These are phyloP conservation scores for Puccinellia tenuiflora DNA, from an alignment of 176 grass and related monocot genomes.

Conservation along the genomic window DNA sequence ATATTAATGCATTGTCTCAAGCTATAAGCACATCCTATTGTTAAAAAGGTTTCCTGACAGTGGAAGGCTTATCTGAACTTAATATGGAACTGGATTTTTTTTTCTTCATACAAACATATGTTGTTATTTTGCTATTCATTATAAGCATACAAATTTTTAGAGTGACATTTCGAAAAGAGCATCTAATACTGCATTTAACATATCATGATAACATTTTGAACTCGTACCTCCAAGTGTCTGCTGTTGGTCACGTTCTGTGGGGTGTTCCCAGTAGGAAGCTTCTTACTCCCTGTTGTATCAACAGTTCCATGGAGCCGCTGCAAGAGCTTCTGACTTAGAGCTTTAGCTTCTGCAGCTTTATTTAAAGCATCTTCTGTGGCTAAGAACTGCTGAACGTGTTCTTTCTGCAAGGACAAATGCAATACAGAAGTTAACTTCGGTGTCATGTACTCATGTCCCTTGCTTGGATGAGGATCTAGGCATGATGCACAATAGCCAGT, in stretches of 20 bases:
- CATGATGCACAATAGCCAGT: not conserved
- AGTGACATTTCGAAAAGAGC: not conserved
- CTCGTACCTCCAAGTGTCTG: slow-evolving; percentile 70
- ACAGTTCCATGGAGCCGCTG: slow-evolving; percentile 66
- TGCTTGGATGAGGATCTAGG: not conserved
- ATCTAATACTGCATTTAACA: not conserved
- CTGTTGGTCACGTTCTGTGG: slow-evolving; percentile 68
- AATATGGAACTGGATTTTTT: not conserved
- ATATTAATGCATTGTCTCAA: slow-evolving; percentile 3
- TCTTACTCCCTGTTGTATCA: slow-evolving; percentile 57
- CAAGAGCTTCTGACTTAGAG: slow-evolving; percentile 83
- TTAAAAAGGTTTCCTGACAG: not conserved
- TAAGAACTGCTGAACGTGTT: slow-evolving; percentile 98
- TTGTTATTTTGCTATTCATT: slow-evolving; percentile 7
- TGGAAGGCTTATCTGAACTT: not conserved
- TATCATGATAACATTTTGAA: slow-evolving; percentile 19
- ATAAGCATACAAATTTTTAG: not conserved
- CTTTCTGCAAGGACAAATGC: slow-evolving; percentile 76
- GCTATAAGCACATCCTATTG: not conserved
- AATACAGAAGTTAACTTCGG: slow-evolving; percentile 26
- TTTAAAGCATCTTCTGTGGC: slow-evolving; percentile 98
- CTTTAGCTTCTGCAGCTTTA: slow-evolving; percentile 96
- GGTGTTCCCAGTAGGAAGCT: slow-evolving; percentile 50
- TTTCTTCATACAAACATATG: not conserved
- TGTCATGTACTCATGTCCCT: slow-evolving; percentile 19